Evolutionary conservation across 371 early-diverging fungal genomes (phyloP), one percentile per base, ranked within the genome.

Genomic region (Mortierella sp.): DNA sequence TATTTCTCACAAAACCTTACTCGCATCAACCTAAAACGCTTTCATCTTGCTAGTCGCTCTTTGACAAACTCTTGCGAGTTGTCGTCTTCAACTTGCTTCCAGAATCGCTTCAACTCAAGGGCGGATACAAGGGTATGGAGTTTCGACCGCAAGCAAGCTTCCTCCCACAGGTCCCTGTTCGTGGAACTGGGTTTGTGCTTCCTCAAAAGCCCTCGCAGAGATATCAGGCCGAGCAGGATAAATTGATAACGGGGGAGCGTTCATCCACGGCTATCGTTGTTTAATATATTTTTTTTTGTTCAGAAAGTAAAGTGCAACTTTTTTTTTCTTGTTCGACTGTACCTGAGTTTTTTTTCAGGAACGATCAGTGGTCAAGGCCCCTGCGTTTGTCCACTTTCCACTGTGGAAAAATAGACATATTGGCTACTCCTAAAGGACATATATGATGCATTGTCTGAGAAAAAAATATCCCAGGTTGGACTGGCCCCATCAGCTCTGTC

Each of bases 71-170:
- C 1, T 16, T 34, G 19, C 34, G 34, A 11, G 28, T 34, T 2
- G 34, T 61, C 2, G 34, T 61, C 5, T 61, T 61, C 61, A 61
- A 34, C 13, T 46, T 44, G 26, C 48, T 70, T 26, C 70, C 70
- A 10, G 70, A 43, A 28, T 43, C 48, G 6, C 26, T 70, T n/a
- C 26, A 37, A 14, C 3, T 61, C 28, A 61, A 19, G 48, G 48
- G 48, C 1, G 48, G 44, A 13, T 43, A 26, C 43, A 71, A 72
- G 51, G 44, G 48, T 5, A 26, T 59, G 55, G 59, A 48, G 9
- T 77, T 59, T 13, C 31, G 77, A 13, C 72, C 77, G 14, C 77
- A 77, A 28, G 53, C 43, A 3, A 26, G 43, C 2, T 77, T 61
- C 19, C 48, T 77, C 5, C 77, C 72, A 1, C 77, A 50, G 26